A percentile compares a stretch with the other conserved stretches of the same genome.
Conservation (phyloP, 805 yeast genomes). For the Ogataea saltuana region DNA sequence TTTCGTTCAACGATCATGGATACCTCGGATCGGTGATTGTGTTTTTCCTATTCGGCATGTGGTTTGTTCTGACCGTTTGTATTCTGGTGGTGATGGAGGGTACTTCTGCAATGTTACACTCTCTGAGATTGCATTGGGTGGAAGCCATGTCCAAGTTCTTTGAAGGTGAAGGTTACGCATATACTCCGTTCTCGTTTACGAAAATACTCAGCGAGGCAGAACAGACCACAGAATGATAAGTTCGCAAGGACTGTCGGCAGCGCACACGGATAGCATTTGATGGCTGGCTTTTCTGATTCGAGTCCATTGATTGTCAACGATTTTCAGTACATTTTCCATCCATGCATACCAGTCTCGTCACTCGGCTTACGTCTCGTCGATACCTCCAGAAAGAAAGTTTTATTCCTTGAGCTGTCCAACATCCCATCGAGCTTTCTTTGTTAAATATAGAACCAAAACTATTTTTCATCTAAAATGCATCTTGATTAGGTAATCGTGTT, state of each 20-base stretch:
- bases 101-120: conserved; percentile 81
- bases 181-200: conserved; percentile 61
- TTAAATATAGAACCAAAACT: not conserved
- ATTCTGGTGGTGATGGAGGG: conserved; percentile 80
- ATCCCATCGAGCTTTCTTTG: conserved; percentile 11
- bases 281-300: no score
- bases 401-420: not conserved
- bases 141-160: conserved; percentile 81
- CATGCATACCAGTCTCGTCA: no score
- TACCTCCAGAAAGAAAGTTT: no score
- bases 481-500: no score
- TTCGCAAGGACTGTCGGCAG: no score
- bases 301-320: no score
- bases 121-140: conserved; percentile 78
- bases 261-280: no score
- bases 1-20: conserved; percentile 47
- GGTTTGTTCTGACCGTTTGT: conserved; percentile 71
- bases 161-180: conserved; percentile 72
- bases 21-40: conserved; percentile 55
- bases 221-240: not conserved
- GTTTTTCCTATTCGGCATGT: conserved; percentile 65
- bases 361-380: no score
- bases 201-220: conserved; percentile 24
- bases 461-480: no score
- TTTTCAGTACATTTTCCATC: no score